Evolutionary conservation across 768 basidiomycete genomes (phyloP).

Genomic region (Hydnomerulius pinastri): DNA sequence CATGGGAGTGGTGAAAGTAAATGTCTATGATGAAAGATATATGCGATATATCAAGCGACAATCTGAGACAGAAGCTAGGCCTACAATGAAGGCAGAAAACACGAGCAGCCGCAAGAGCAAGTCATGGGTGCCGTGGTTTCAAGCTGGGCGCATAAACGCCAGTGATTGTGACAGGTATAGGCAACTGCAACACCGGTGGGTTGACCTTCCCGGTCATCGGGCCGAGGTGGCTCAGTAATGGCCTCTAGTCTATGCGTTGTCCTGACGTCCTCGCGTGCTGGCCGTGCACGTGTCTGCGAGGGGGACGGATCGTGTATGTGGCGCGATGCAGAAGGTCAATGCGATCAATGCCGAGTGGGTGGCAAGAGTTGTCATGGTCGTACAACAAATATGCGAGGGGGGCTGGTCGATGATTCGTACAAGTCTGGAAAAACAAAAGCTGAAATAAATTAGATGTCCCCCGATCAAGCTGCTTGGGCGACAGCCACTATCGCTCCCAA

Average conservation of each 20-base stretch:
- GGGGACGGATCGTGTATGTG: background rate
- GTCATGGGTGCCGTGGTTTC: too few species aligned
- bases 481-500: conserved; percentile 23
- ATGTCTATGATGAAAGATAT: background rate
- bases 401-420: conserved; percentile 7
- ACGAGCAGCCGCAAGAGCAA: too few species aligned
- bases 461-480: background rate
- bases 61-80: background rate
- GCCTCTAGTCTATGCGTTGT: conserved; percentile 16
- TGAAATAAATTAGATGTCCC: background rate
- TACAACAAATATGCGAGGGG: conserved; percentile 14
- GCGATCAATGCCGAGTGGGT: background rate
- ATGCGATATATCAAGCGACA: background rate
- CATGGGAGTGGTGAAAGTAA: background rate
- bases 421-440: conserved; percentile 6
- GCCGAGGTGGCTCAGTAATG: conserved; percentile 1
- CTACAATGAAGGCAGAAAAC: background rate
- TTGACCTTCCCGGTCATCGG: background rate
- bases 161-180: background rate
- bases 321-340: background rate
- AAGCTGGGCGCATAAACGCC: too few species aligned
- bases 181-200: background rate
- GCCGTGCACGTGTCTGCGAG: conserved; percentile 1
- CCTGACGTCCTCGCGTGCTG: background rate
- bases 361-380: conserved; percentile 4